A percentile compares a stretch with the other conserved stretches of the same genome.
phyloP scores from a whole-genome alignment of 345 rosid species.

The Euphorbia tirucalli region DNA sequence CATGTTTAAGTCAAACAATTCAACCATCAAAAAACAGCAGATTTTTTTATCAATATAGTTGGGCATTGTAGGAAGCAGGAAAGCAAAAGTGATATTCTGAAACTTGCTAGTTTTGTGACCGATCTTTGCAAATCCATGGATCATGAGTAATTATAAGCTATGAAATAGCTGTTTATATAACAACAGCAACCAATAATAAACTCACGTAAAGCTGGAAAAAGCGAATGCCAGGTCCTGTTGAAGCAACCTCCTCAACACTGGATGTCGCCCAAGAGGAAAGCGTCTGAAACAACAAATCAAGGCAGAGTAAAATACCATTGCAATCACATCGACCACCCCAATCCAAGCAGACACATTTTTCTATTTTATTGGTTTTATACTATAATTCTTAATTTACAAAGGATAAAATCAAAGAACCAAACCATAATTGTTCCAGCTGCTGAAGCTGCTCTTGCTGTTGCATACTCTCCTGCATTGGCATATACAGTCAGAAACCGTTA shows the following conservation, averaged over 20 bases:
- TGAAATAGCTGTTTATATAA: neutral
- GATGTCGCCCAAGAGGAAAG: slow-evolving; percentile 93
- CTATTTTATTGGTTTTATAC: neutral
- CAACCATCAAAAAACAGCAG: neutral
- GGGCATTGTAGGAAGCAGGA: too few species aligned
- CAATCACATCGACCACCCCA: neutral
- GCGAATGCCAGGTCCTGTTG: slow-evolving; percentile 89
- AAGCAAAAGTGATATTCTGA: too few species aligned
- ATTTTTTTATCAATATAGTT: too few species aligned
- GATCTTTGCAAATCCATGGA: too few species aligned
- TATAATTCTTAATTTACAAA: neutral
- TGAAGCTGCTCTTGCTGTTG: slow-evolving; percentile 89
- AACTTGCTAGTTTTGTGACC: too few species aligned
- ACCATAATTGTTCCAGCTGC: slow-evolving; percentile 93
- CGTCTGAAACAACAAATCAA: slow-evolving; percentile 46
- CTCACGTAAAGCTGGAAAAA: slow-evolving; percentile 95
- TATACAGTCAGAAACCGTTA: slow-evolving; percentile 15
- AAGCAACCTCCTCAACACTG: slow-evolving; percentile 94
- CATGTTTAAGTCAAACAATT: neutral
- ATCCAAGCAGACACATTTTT: neutral
- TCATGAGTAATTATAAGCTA: too few species aligned
- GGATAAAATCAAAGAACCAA: slow-evolving; percentile 22
- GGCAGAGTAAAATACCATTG: neutral
- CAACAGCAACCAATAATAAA: slow-evolving; percentile 3
- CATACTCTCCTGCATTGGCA: slow-evolving; percentile 74